Conservation (phyloP, 768 basidiomycete species). For the Arthromyces matolae region DNA sequence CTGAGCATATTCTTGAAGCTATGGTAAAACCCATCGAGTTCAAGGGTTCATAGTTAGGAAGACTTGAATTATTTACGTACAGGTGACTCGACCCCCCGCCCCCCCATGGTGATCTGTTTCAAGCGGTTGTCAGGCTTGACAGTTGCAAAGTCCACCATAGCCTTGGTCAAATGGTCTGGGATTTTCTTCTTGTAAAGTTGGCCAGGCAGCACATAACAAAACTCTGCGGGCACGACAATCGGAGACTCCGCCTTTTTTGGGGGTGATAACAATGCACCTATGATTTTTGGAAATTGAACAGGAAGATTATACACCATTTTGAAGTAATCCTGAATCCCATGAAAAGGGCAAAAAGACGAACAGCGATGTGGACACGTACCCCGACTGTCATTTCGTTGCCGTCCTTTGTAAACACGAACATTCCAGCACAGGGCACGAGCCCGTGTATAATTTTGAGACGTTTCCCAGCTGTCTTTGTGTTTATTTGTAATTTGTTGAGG, state of each 20-base stretch:
- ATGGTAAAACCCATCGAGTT: not conserved
- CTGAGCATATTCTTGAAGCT: slow-evolving; percentile 15
- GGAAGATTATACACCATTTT: slow-evolving; percentile 28
- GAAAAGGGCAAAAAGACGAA: not conserved
- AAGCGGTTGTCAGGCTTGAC: slow-evolving; percentile 42
- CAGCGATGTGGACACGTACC: slow-evolving; percentile 29
- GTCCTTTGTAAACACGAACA: slow-evolving; percentile 36
- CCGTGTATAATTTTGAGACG: slow-evolving; percentile 33
- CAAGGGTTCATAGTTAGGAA: not conserved
- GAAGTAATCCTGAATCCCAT: slow-evolving; percentile 39
- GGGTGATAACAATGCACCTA: slow-evolving; percentile 37
- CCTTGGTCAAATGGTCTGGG: slow-evolving; percentile 30
- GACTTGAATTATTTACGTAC: slow-evolving; percentile 8
- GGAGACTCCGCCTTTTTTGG: slow-evolving; percentile 20
- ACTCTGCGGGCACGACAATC: slow-evolving; percentile 47
- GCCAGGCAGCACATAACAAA: slow-evolving; percentile 40
- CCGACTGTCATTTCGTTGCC: slow-evolving; percentile 33
- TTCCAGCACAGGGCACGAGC: slow-evolving; percentile 35
- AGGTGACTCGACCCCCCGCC: slow-evolving; percentile 8
- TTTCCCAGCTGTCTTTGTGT: slow-evolving; percentile 21
- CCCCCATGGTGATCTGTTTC: slow-evolving; percentile 32
- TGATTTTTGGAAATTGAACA: slow-evolving; percentile 30
- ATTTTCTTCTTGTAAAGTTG: slow-evolving; percentile 49
- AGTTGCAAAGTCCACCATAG: slow-evolving; percentile 47
- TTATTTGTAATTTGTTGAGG: slow-evolving; percentile 34